These are phyloP conservation scores for Adenanthera pavonina DNA, from an alignment of 306 rosid genomes.

Conservation along the genomic window DNA sequence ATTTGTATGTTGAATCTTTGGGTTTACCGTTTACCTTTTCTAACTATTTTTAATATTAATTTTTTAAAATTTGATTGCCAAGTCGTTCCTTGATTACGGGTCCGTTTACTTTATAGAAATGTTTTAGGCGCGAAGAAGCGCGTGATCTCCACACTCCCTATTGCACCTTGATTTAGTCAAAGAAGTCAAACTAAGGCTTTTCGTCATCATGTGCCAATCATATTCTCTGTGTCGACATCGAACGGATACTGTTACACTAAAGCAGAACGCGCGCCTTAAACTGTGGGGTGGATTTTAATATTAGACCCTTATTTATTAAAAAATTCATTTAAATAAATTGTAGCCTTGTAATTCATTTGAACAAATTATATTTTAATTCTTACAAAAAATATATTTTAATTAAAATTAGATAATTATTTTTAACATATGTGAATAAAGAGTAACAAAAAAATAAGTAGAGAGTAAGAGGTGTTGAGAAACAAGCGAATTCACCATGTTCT, in stretches of 20 bases:
- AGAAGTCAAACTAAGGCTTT: slow-evolving; percentile 35
- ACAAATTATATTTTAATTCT: no score
- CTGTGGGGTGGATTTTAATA: neutral
- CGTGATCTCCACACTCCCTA: slow-evolving; percentile 22
- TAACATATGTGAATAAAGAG: no score
- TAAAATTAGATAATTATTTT: no score
- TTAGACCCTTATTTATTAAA: neutral
- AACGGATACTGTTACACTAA: slow-evolving; percentile 35
- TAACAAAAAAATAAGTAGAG: no score
- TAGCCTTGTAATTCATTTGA: no score
- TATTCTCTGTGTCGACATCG: neutral
- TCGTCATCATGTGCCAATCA: slow-evolving; percentile 42
- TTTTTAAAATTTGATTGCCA: neutral
- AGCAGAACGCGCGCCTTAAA: neutral
- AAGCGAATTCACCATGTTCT: no score
- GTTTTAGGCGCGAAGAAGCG: neutral
- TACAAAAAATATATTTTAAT: no score
- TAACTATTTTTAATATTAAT: neutral
- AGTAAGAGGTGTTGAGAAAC: no score
- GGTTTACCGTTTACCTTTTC: neutral
- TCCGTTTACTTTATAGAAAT: neutral
- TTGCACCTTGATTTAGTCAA: slow-evolving; percentile 36
- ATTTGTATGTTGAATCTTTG: slow-evolving; percentile 24
- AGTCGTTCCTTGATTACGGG: neutral
- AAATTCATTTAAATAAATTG: no score